Base-by-base conservation (phyloP, 2,329 filamentous ascomycete genomes). In the Cytospora leucostoma region DNA sequence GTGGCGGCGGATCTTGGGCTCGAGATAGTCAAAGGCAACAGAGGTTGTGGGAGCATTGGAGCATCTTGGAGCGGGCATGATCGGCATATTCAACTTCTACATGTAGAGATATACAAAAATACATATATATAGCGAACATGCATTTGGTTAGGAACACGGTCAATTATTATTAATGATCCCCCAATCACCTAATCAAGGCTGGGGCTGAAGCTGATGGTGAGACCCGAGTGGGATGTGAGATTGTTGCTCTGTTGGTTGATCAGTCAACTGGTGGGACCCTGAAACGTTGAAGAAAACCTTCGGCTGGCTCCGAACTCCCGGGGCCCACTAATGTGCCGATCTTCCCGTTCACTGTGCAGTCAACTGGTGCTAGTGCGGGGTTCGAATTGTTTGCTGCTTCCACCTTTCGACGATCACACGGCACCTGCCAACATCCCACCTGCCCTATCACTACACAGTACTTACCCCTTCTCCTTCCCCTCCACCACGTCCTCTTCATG, bases 241-340 rank as follows among this genome's bases (percentile, higher is more conserved):
- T n/a, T n/a, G n/a, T n/a, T n/a, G n/a, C n/a, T n/a, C n/a, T n/a
- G n/a, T n/a, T n/a, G n/a, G n/a, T n/a, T n/a, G n/a, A n/a, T n/a
- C n/a, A n/a, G n/a, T n/a, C n/a, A n/a, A n/a, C n/a, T n/a, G n/a
- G n/a, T n/a, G n/a, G n/a, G n/a, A 60, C 50, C 37, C 34, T 54
- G 50, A 10, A 13, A 27, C 4, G 27, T 27, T 27, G 2, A 4
- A 27, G 4, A 4, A 27, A 27, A 27, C 27, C 4, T 12, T 60
- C 58, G 50, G 50, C 50, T 54, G 50, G 58, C 50, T 49, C 50
- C 51, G 58, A 61, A n/a, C 51, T 21, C 38, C 32, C 38, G 21
- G 17, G 17, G 38, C 34, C 17, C 11, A 12, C 38, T 17, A 40
- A 40, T 40, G 17, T 17, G 27, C 17, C 7, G 40, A 44, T 44